Base-by-base conservation (phyloP, 2,329 filamentous ascomycete species). In the Aciculosporium take region DNA sequence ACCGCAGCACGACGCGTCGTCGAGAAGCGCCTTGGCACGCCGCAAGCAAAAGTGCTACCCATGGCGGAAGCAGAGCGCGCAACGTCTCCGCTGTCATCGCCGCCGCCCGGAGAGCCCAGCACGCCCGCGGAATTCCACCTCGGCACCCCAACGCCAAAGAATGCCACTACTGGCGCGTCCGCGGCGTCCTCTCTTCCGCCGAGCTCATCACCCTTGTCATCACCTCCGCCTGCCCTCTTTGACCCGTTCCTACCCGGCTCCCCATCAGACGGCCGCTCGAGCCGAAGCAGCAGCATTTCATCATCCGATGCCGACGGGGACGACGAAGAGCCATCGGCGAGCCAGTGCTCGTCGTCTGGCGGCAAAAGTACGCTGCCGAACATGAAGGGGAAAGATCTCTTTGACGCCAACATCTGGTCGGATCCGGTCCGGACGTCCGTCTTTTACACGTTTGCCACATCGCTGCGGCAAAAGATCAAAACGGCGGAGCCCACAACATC, bases 361-460 rank as follows among this genome's bases (percentile, higher is more conserved):
- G 45, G 53, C 8, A 55, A 46, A 45, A 58, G 53, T 29, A 56
- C 56, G 1, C 54, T 80, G 1, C 74, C 74, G 1, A 75, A 78
- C 36, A 71, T 84, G 56, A 82, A 82, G 53, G 81, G 81, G 2
- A 72, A 75, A 42, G 80, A 85, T 51, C 60, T 85, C 3, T 85
- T 85, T 49, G 79, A 84, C 56, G 71, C 72, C 13, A 76, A 76
- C 23, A 75, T 84, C 42, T 85, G 80, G 75, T 65, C 75, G 0
- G 78, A 83, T 51, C 75, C 79, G 0, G 57, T 76, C 13, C 74
- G 76, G 35, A 84, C 80, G 0, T 78, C 77, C 0, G 74, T 83
- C 8, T 84, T 84, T 47, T 84, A 84, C 52, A 79, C 73, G 9
- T 85, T 85, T 51, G 75, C 79, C 28, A 80, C 80, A 0, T 78